Evolutionary conservation across 1,284 basidiomycete species (phyloP), one percentile per base, ranked within the genome.

Genomic region (Psilocybe mexicana): DNA sequence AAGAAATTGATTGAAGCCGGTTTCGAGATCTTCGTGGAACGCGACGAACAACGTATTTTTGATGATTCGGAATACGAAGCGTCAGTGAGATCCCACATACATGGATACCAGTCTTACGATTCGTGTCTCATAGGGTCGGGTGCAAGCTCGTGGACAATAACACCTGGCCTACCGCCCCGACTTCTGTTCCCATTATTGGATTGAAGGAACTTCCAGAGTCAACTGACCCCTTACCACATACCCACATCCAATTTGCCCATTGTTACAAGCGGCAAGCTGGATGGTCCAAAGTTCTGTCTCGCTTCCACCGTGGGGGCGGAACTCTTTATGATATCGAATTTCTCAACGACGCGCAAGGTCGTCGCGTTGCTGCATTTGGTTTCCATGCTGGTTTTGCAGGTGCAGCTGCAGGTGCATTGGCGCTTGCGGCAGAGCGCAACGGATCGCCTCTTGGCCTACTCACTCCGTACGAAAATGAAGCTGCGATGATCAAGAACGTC

Each of bases 341-440:
- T 79, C 80, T 99, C 60, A 92, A 88, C 65, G 96, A 99, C 72
- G 86, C 80, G 14, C 80, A 72, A 44, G 93, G 94, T 25, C 83
- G 94, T 36, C 89, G 97, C 38, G 96, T 99, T 26, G 97, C 97
- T n/a, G 97, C 97, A 0, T 99, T 99, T 69, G 97, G 97, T 6
- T 99, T 92, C 82, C 93, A 99, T 74, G 97, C 97, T 11, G 97
- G 97, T 2, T 99, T 98, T 66, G 96, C 96, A 6, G 97, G 97
- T 26, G 95, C 97, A 4, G 97, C 96, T 2, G 92, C 94, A 0
- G 96, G 96, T 52, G 88, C 91, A 5, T 82, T 99, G 23, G 95
- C 94, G 2, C 76, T 90, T 49, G 93, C 92, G 5, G 80, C 90
- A 24, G 84, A 89, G 62, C 81, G 83, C 65, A 79, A 83, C 24